phyloP scores from a whole-genome alignment of 768 basidiomycete species.

The Nidula microcarpa region DNA sequence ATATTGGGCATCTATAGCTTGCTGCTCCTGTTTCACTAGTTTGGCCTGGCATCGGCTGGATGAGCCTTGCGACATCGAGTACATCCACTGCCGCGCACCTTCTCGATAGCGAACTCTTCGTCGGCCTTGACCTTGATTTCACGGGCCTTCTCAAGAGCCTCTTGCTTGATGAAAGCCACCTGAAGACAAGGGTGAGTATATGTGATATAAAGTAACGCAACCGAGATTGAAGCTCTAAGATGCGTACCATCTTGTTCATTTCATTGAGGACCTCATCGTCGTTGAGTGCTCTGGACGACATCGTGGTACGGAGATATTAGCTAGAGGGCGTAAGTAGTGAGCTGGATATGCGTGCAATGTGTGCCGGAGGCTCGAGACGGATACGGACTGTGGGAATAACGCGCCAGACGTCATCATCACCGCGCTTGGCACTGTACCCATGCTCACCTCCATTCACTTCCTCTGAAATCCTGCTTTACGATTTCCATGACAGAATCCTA shows the following conservation, averaged over 20 bases:
- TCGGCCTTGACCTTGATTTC: conserved; percentile 98
- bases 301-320: conserved; percentile 16
- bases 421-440: too few relatives aligned
- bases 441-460: too few relatives aligned
- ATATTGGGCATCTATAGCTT: conserved; percentile 89
- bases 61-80: not conserved
- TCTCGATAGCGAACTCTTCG: conserved; percentile 99
- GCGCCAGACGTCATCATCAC: too few relatives aligned
- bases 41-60: conserved; percentile 62
- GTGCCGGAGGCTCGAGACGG: too few relatives aligned
- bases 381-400: too few relatives aligned
- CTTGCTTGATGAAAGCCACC: conserved; percentile 99
- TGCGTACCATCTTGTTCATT: conserved; percentile 96
- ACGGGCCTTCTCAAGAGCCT: conserved; percentile 94
- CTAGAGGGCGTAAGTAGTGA: too few relatives aligned
- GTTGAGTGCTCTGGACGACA: conserved; percentile 78
- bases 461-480: too few relatives aligned
- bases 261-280: conserved; percentile 95
- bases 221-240: not conserved
- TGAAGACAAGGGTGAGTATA: conserved; percentile 22
- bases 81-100: conserved; percentile 42
- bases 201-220: conserved; percentile 1
- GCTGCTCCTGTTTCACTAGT: conserved; percentile 94
- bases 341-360: too few relatives aligned
- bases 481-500: too few relatives aligned